phyloP scores from a whole-genome alignment of 352 stramenopile species.

The Pythium brachiatum region DNA sequence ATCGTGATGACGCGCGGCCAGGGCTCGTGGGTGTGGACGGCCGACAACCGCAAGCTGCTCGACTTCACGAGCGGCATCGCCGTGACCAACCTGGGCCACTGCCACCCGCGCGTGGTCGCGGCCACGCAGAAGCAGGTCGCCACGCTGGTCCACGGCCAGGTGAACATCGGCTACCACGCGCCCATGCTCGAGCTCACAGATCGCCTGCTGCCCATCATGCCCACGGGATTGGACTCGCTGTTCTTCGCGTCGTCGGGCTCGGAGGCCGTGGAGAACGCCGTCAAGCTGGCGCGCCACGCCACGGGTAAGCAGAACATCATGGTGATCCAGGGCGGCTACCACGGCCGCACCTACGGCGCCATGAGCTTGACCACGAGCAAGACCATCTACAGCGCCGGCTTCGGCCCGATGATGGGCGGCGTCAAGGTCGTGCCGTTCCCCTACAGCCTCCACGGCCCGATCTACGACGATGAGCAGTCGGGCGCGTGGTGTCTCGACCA shows the following conservation, averaged over 20 bases:
- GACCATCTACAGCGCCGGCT: conserved; percentile 86
- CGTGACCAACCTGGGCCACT: conserved; percentile 91
- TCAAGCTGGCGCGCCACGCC: conserved; percentile 90
- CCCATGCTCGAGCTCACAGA: conserved; percentile 90
- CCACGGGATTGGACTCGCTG: conserved; percentile 83
- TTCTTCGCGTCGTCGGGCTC: conserved; percentile 90
- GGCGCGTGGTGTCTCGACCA: conserved; percentile 80
- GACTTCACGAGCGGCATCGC: conserved; percentile 94
- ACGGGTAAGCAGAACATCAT: conserved; percentile 91
- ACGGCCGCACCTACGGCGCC: conserved; percentile 89
- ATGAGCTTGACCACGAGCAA: conserved; percentile 93
- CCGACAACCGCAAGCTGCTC: conserved; percentile 84
- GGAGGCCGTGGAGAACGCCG: conserved; percentile 91
- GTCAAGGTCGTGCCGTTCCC: conserved; percentile 88
- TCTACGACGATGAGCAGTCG: conserved; percentile 71
- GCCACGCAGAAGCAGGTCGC: conserved; percentile 89
- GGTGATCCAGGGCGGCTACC: conserved; percentile 91
- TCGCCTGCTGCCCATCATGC: conserved; percentile 70
- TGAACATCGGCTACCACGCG: conserved; percentile 93
- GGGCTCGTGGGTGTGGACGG: conserved; percentile 85
- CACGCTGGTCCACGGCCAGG: conserved; percentile 87
- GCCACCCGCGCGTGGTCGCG: conserved; percentile 88
- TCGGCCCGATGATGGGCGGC: conserved; percentile 80
- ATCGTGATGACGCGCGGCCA: conserved; percentile 84
- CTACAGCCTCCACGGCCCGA: conserved; percentile 81